phyloP scores from a whole-genome alignment of 257 asterid genomes.

The Perilla frutescens region DNA sequence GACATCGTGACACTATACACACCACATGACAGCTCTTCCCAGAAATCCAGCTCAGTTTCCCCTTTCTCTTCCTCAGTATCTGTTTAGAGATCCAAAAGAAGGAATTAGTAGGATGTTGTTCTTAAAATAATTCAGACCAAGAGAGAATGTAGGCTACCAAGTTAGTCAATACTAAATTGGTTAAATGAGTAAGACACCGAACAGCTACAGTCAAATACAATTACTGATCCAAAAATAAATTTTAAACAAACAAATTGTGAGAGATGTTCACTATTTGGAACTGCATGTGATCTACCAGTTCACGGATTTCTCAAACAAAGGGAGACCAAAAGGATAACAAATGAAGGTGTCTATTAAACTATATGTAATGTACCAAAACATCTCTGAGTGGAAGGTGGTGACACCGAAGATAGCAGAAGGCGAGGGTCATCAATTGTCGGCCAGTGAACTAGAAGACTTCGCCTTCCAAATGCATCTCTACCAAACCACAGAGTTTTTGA shows the following conservation, averaged over 20 bases:
- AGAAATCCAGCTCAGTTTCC: slow-evolving; percentile 55
- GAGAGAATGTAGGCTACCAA: not conserved
- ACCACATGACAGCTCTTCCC: slow-evolving; percentile 99
- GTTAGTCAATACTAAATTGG: not conserved
- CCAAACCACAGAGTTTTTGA: slow-evolving; percentile 93
- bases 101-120: slow-evolving; percentile 25
- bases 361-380: slow-evolving; percentile 58
- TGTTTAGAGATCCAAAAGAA: slow-evolving; percentile 36
- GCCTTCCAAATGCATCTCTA: slow-evolving; percentile 95
- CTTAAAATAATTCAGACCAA: slow-evolving; percentile 8
- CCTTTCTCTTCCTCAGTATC: slow-evolving; percentile 53
- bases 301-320: not conserved
- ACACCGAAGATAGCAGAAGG: slow-evolving; percentile 84
- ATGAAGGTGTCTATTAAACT: slow-evolving; percentile 15
- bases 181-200: not conserved
- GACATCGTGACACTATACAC: slow-evolving; percentile 70
- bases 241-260: not conserved
- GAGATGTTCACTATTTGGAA: slow-evolving; percentile 1
- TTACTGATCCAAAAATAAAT: slow-evolving; percentile 9
- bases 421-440: slow-evolving; percentile 79
- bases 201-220: not conserved
- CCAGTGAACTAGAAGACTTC: slow-evolving; percentile 98
- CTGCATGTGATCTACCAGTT: not conserved
- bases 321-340: not conserved
- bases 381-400: slow-evolving; percentile 63